Base-by-base conservation (phyloP, 495 filamentous ascomycete species). In the Arthonia radiata region DNA sequence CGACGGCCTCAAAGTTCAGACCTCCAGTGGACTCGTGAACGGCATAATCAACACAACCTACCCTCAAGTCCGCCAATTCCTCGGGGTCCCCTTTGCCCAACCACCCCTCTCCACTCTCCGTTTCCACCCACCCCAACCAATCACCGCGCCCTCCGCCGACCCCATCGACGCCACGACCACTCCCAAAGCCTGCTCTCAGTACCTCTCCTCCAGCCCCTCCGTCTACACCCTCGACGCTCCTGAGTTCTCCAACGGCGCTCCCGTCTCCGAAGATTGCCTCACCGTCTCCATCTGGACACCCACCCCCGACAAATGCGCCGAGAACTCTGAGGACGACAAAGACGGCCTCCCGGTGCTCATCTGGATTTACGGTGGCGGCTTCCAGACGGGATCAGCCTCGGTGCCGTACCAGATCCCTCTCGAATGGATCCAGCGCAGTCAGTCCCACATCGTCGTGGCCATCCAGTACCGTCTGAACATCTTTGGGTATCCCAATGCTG, bases 391-490 rank as follows among this genome's bases (percentile, higher is more conserved):
- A 4, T 52, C 53, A 11, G 32, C 49, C 18, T 43, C 50, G 28
- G 43, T 52, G 5, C 48, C 46, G 4, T 52, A 50, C 19, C 54
- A 64, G 44, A 36, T 49, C 33, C 46, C 49, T 18, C 19, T 50
- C 35, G 37, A 43, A 40, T 35, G 55, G 44, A 49, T 54, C 33
- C 30, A 53, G 27, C 32, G 46, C 5, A 34, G 46, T 15, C 47
- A 66, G 26, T 48, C 52, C 18, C 50, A 69, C 15, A 50, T 76
- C 13, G 58, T 73, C 29, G 61, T 72, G 9, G 50, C 53, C 4
- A 54, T 70, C 41, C 71, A 71, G 37, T 71, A 73, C 39, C 64
- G 69, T 4, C 34, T 71, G 27, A 67, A 68, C 39, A 59, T 74
- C 31, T 67, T 71, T 35, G 59, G 64, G 13, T 71, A 64, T 25